These are phyloP conservation scores for Backusella sp. DNA, from an alignment of 192 early-diverging fungal species.

Conservation along the genomic window DNA sequence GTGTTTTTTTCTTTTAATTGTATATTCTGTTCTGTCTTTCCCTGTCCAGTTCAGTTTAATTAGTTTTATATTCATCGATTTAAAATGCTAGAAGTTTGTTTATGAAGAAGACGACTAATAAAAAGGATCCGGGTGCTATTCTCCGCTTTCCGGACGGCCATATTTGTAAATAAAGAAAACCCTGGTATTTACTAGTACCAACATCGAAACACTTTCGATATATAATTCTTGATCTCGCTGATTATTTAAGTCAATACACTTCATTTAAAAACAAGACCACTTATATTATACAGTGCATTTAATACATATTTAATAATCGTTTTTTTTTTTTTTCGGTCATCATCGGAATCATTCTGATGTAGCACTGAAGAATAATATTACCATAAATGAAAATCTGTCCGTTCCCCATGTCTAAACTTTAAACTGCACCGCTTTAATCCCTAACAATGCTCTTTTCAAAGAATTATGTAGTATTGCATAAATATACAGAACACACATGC, in stretches of 20 bases:
- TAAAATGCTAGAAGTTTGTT: neutral
- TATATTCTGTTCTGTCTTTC: neutral
- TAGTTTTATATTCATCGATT: too few relatives aligned
- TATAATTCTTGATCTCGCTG: neutral
- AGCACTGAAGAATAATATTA: neutral
- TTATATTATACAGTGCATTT: neutral
- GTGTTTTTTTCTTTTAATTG: neutral
- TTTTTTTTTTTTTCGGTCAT: neutral
- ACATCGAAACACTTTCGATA: neutral
- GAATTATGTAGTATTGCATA: neutral
- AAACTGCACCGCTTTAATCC: neutral
- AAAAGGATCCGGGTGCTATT: neutral
- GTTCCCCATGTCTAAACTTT: neutral
- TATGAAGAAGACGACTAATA: neutral
- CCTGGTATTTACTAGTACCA: too few relatives aligned
- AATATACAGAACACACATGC: neutral
- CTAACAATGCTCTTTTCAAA: neutral
- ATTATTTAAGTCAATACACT: too few relatives aligned
- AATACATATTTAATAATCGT: neutral
- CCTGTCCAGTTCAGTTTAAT: too few relatives aligned
- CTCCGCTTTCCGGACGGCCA: neutral
- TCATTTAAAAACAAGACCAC: neutral
- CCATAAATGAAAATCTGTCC: conserved; percentile 1
- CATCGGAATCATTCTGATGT: neutral
- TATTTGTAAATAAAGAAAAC: neutral